Evolutionary conservation across 176 grass and related monocot species (phyloP).

Genomic region (Aegilops tauschii): DNA sequence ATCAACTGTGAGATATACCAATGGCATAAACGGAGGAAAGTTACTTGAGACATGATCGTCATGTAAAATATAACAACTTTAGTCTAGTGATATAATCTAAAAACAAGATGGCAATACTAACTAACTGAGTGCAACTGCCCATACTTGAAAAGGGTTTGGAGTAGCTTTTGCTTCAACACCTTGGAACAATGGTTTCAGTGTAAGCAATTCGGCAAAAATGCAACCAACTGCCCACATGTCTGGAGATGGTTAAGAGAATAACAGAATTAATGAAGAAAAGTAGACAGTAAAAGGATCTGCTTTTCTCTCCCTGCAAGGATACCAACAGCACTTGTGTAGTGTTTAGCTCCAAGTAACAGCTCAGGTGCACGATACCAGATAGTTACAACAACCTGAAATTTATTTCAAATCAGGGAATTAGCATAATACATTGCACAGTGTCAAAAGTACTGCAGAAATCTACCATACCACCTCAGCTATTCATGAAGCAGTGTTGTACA

Average conservation of each 20-base stretch:
- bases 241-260: conserved; percentile 55
- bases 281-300: not conserved
- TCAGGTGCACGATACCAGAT: conserved; percentile 99
- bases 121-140: conserved; percentile 26
- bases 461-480: not conserved
- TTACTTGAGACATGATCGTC: conserved; percentile 14
- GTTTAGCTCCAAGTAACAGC: conserved; percentile 91
- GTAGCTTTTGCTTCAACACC: conserved; percentile 94
- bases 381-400: conserved; percentile 89
- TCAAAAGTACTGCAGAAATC: not conserved
- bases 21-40: conserved; percentile 16
- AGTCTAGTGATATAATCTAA: not conserved
- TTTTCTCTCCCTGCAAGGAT: conserved; percentile 44
- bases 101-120: conserved; percentile 14
- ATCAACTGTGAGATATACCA: conserved; percentile 44
- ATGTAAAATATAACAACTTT: not conserved
- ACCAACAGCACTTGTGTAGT: conserved; percentile 99
- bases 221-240: conserved; percentile 99
- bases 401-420: not conserved
- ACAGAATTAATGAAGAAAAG: conserved; percentile 8
- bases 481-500: not conserved
- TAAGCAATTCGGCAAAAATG: conserved; percentile 99
- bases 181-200: conserved; percentile 97
- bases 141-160: conserved; percentile 94
- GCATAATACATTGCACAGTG: not conserved